Evolutionary conservation across 1,284 basidiomycete species (phyloP).

Genomic region (Ceratobasidium sp.): DNA sequence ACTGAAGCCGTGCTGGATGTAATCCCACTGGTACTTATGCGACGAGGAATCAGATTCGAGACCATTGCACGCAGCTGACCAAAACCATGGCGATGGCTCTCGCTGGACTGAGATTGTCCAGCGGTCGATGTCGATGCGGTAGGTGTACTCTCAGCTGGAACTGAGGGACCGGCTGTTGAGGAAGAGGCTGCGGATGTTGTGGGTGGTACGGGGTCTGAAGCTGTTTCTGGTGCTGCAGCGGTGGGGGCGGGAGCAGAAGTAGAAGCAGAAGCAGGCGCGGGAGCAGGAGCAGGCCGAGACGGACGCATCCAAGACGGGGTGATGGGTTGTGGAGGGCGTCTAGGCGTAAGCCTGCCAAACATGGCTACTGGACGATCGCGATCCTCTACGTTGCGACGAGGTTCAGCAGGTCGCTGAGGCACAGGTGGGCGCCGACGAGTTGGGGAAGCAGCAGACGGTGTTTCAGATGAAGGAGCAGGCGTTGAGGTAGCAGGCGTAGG

Average conservation of each 20-base stretch:
- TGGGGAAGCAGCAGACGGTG: not conserved
- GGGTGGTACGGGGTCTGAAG: slow-evolving; percentile 7
- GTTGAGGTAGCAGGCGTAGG: not conserved
- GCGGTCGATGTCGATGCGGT: not conserved
- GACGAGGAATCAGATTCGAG: slow-evolving; percentile 33
- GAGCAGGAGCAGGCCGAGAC: not conserved
- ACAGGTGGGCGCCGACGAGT: not conserved
- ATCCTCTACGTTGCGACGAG: slow-evolving; percentile 1
- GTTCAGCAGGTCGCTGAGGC: not conserved
- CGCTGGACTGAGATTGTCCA: not conserved
- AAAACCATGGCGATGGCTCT: not conserved
- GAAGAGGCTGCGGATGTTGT: not conserved
- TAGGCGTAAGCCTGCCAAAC: slow-evolving; percentile 28
- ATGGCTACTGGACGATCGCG: slow-evolving; percentile 30
- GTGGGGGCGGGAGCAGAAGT: no score
- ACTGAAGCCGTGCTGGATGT: slow-evolving; percentile 1
- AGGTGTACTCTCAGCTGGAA: not conserved
- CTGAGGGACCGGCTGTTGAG: not conserved
- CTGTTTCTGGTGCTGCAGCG: not conserved
- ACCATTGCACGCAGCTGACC: slow-evolving; percentile 30
- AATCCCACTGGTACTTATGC: not conserved
- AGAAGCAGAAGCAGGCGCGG: not conserved
- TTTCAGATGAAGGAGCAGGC: not conserved
- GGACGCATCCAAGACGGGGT: slow-evolving; percentile 40
- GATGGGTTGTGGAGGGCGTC: slow-evolving; percentile 34